Evolutionary conservation across 2,329 filamentous ascomycete species (phyloP).

Genomic region (Neospermospora avenae): DNA sequence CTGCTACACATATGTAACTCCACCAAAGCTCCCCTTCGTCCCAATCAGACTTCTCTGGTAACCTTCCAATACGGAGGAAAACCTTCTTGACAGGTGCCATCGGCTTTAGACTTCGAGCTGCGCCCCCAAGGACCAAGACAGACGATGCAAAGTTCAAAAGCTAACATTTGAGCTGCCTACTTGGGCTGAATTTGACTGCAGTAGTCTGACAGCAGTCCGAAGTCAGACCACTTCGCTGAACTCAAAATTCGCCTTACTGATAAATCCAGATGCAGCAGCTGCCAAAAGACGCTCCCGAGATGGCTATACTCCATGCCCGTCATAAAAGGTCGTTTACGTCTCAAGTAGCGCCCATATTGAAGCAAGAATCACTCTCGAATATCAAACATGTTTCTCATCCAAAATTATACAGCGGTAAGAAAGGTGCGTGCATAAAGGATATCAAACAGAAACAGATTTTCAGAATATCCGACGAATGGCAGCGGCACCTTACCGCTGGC

Average conservation of each 20-base stretch:
- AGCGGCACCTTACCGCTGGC: not conserved
- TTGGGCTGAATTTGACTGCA: not conserved
- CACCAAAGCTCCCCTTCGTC: not conserved
- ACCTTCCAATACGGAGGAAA: no score
- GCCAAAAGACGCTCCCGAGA: not conserved
- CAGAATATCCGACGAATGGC: not conserved
- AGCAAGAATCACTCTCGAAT: no score
- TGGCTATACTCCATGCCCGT: not conserved
- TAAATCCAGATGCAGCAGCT: not conserved
- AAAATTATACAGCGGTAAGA: not conserved
- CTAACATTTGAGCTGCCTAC: not conserved
- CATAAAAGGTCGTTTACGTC: not conserved
- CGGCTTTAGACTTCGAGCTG: not conserved
- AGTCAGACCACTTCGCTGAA: not conserved
- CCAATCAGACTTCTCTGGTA: not conserved
- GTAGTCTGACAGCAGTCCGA: not conserved
- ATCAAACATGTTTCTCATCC: not conserved
- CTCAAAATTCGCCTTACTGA: not conserved
- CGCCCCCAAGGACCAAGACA: not conserved
- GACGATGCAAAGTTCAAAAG: not conserved
- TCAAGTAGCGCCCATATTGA: not conserved
- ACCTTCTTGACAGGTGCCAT: not conserved
- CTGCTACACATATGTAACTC: conserved; percentile 5
- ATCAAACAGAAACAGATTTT: not conserved
- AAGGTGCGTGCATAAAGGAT: not conserved